Conservation (phyloP, 768 basidiomycete species). For the Tulasnella calospora region DNA sequence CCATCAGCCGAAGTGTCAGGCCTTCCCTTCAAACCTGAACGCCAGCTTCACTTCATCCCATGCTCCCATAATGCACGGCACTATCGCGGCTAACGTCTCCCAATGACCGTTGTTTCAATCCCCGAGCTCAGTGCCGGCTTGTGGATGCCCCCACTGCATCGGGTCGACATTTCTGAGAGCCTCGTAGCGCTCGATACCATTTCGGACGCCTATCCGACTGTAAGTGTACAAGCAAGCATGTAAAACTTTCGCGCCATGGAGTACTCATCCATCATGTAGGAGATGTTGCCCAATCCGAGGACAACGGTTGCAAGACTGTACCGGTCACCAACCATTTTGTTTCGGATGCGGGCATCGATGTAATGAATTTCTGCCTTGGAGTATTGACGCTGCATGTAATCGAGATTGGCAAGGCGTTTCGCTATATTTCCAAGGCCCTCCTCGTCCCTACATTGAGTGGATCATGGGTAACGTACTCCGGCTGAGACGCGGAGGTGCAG, state of each 20-base stretch:
- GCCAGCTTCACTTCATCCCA: no score
- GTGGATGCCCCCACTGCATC: no score
- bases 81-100: no score
- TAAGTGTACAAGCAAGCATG: neutral
- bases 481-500: conserved; percentile 23
- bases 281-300: neutral
- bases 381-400: neutral
- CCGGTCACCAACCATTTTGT: neutral
- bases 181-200: no score
- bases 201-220: neutral
- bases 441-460: neutral
- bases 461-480: conserved; percentile 16
- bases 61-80: no score
- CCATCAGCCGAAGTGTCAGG: no score
- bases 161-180: no score
- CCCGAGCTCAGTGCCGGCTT: no score
- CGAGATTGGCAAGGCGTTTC: neutral
- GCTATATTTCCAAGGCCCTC: neutral
- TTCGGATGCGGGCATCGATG: neutral
- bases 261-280: neutral
- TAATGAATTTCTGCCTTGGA: neutral
- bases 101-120: no score
- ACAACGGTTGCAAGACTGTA: neutral
- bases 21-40: no score
- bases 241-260: neutral